These are phyloP conservation scores for Trametes gibbosa DNA, from an alignment of 768 basidiomycete genomes.

Conservation along the genomic window DNA sequence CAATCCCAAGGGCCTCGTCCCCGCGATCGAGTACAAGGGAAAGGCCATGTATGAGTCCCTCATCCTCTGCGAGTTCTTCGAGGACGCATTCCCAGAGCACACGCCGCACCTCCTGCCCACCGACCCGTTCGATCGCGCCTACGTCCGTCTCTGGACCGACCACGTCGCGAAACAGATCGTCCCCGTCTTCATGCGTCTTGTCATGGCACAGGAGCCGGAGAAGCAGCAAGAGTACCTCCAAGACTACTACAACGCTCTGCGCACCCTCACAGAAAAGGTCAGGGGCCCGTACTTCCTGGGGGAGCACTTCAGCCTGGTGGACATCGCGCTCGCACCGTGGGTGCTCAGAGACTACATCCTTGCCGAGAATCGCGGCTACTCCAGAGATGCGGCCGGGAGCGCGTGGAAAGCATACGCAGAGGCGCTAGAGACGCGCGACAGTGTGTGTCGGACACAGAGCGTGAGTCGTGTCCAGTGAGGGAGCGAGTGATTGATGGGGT, in stretches of 20 bases:
- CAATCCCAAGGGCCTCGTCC: conserved; percentile 71
- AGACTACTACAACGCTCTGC: conserved; percentile 38
- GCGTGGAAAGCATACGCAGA: conserved; percentile 47
- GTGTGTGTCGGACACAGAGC: conserved; percentile 43
- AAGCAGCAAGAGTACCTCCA: conserved; percentile 35
- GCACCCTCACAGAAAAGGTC: conserved; percentile 35
- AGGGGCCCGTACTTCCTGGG: conserved; percentile 58
- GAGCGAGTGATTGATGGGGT: not conserved
- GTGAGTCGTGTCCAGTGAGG: conserved; percentile 18
- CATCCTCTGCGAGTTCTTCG: conserved; percentile 63
- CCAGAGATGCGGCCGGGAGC: conserved; percentile 39
- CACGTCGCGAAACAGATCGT: conserved; percentile 51
- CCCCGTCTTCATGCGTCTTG: conserved; percentile 46
- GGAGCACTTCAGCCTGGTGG: conserved; percentile 50
- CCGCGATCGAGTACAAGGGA: conserved; percentile 48
- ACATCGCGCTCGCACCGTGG: conserved; percentile 58
- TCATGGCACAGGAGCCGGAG: conserved; percentile 35
- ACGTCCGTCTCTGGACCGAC: conserved; percentile 57
- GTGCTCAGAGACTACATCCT: conserved; percentile 46
- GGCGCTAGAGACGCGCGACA: conserved; percentile 41
- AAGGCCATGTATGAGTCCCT: conserved; percentile 64
- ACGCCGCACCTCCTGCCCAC: conserved; percentile 48
- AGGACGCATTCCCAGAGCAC: conserved; percentile 51
- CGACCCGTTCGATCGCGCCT: conserved; percentile 51
- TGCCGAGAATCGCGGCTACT: conserved; percentile 47